Percentiles rank a stretch among this genome's conserved stretches.
Conservation (phyloP, 305 asterid genomes). For the Fraxinus baroniana region DNA sequence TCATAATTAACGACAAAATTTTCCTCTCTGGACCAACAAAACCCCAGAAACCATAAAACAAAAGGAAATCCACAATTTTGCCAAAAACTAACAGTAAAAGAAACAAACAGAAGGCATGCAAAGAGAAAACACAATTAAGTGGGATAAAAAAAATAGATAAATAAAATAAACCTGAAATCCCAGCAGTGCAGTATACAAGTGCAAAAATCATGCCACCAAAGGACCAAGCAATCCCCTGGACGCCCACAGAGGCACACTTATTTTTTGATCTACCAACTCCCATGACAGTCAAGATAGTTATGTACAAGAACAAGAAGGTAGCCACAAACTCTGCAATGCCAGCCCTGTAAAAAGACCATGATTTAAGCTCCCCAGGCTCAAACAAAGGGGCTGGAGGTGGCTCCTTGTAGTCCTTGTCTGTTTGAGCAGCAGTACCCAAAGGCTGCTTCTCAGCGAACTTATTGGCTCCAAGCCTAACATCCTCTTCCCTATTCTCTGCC, state of each 20-base stretch:
- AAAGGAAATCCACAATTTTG: background rate
- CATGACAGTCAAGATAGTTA: conserved; percentile 7
- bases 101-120: background rate
- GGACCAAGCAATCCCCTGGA: conserved; percentile 16
- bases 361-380: conserved; percentile 39
- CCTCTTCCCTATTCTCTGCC: conserved; percentile 78
- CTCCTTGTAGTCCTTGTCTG: conserved; percentile 77
- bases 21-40: background rate
- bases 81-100: background rate
- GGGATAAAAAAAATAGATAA: background rate
- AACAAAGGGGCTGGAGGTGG: conserved; percentile 87
- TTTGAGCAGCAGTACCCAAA: conserved; percentile 73
- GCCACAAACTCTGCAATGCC: conserved; percentile 13
- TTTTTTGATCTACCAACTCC: conserved; percentile 2
- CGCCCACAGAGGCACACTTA: conserved; percentile 11
- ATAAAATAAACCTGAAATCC: conserved; percentile 1
- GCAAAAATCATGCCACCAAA: conserved; percentile 19
- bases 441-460: conserved; percentile 72
- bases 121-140: background rate
- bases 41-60: background rate
- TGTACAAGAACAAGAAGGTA: conserved; percentile 11
- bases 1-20: background rate
- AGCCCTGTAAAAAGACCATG: conserved; percentile 7
- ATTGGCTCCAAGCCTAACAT: conserved; percentile 75
- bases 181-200: conserved; percentile 15